Evolutionary conservation across 257 asterid genomes (phyloP).

Genomic region (Orobanche coerulescens): DNA sequence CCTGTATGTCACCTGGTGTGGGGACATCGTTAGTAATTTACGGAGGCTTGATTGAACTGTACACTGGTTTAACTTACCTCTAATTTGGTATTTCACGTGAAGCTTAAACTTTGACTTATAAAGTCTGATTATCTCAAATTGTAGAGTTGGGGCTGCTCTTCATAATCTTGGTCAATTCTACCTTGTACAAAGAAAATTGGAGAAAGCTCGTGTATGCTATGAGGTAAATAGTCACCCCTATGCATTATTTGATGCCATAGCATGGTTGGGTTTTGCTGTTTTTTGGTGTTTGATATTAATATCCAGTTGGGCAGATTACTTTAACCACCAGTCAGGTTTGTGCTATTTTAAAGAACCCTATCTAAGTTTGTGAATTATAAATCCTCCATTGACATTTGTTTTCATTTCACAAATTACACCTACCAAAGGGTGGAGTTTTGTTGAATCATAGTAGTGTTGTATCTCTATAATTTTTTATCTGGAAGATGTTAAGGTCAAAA

Average conservation of each 20-base stretch:
- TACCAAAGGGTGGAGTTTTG: not conserved
- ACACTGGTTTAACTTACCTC: not conserved
- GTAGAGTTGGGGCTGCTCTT: conserved; percentile 94
- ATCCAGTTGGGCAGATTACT: not conserved
- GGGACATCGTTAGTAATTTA: conserved; percentile 7
- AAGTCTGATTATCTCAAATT: conserved; percentile 6
- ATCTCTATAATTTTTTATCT: not conserved
- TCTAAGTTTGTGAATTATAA: not conserved
- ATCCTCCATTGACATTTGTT: not conserved
- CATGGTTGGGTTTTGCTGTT: conserved; percentile 8
- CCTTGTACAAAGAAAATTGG: conserved; percentile 52
- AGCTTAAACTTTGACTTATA: conserved; percentile 14
- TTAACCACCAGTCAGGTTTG: not conserved
- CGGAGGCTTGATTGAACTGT: conserved; percentile 14
- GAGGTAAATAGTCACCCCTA: conserved; percentile 46
- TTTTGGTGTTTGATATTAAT: conserved; percentile 12
- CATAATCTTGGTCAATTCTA: conserved; percentile 91
- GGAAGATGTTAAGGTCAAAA: not conserved
- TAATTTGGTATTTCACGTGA: conserved; percentile 16
- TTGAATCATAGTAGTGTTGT: not conserved
- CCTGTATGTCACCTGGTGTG: not conserved
- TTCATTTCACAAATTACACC: not conserved
- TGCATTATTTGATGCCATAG: not conserved
- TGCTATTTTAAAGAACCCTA: not conserved
- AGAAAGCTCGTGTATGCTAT: conserved; percentile 66